Evolutionary conservation across 2,329 filamentous ascomycete genomes (phyloP).

Genomic region (Claviceps sp.): DNA sequence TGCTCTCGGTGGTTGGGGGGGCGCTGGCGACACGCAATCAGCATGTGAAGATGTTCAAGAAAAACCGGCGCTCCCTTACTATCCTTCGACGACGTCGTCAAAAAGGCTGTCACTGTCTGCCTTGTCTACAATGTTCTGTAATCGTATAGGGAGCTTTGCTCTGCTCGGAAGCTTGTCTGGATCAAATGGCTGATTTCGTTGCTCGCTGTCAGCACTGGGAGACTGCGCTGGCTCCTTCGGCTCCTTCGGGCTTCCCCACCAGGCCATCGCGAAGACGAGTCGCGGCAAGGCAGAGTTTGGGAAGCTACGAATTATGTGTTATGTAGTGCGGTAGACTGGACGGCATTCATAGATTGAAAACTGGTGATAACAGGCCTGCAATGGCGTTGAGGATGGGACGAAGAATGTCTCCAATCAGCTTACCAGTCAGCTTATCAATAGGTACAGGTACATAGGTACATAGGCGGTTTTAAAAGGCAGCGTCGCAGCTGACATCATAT

Average conservation of each 20-base stretch:
- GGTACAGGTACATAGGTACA: no score
- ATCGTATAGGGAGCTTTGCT: constrained; percentile 38
- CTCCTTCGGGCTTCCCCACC: constrained; percentile 29
- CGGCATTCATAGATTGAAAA: background rate
- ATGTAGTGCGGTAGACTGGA: background rate
- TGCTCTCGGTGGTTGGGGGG: constrained; percentile 70
- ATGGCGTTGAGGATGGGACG: no score
- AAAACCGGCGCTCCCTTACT: constrained; percentile 39
- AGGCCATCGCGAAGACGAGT: constrained; percentile 19
- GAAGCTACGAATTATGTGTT: no score
- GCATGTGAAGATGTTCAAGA: background rate
- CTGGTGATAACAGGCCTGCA: no score
- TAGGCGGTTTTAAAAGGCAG: no score
- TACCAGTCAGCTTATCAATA: no score
- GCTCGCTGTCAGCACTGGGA: constrained; percentile 5
- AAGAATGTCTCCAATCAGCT: no score
- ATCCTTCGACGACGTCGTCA: constrained; percentile 64
- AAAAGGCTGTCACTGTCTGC: constrained; percentile 55
- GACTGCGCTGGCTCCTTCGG: constrained; percentile 15
- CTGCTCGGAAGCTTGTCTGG: constrained; percentile 32
- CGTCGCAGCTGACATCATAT: background rate
- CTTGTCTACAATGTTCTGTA: constrained; percentile 46
- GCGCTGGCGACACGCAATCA: constrained; percentile 15
- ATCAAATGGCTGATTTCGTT: constrained; percentile 23
- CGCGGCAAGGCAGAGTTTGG: background rate